Conservation (phyloP, 192 early-diverging fungal species). For the Kickxella alabastrina region DNA sequence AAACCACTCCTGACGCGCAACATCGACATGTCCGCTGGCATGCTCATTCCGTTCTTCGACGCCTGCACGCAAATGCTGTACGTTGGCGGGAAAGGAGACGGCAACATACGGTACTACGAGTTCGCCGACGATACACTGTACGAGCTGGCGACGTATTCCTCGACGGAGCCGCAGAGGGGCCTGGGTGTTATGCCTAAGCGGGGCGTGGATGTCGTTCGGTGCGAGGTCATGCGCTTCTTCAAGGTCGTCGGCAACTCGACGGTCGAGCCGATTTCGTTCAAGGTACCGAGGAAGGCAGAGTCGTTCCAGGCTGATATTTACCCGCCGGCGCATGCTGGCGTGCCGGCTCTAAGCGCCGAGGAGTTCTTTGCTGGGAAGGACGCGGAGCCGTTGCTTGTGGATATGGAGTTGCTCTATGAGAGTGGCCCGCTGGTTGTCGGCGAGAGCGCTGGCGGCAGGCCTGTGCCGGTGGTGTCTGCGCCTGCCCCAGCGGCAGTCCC, state of each 20-base stretch:
- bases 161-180: constrained; percentile 89
- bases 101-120: constrained; percentile 98
- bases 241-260: constrained; percentile 80
- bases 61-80: constrained; percentile 85
- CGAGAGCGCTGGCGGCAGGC: not conserved
- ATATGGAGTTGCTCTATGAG: constrained; percentile 29
- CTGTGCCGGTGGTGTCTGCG: constrained; percentile 1
- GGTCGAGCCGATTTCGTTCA: constrained; percentile 96
- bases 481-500: constrained; percentile 4
- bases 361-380: constrained; percentile 89
- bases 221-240: constrained; percentile 90
- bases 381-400: constrained; percentile 61
- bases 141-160: constrained; percentile 84
- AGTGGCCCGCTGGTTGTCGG: constrained; percentile 35
- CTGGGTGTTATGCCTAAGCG: constrained; percentile 93
- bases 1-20: constrained; percentile 70
- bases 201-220: constrained; percentile 76
- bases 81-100: constrained; percentile 97
- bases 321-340: constrained; percentile 77
- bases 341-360: constrained; percentile 81
- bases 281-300: constrained; percentile 92
- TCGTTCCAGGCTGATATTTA: constrained; percentile 95
- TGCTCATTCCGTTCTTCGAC: constrained; percentile 98
- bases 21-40: constrained; percentile 90
- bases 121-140: constrained; percentile 91